Evolutionary conservation across 257 asterid species (phyloP).

Genomic region (Scutellaria barbata): DNA sequence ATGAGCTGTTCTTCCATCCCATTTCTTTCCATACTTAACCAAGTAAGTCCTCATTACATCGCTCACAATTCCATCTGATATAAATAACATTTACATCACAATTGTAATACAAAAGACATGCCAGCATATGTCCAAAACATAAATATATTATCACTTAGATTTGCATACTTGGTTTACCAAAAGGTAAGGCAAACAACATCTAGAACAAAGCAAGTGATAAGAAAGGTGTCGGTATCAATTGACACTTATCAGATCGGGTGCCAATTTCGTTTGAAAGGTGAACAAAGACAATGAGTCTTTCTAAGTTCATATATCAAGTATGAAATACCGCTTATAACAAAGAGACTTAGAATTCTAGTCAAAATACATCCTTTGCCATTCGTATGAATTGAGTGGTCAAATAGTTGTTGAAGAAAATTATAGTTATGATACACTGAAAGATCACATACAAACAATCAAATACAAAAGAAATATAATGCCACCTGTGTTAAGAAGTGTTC

Average conservation of each 20-base stretch:
- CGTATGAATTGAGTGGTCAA: slow-evolving; percentile 22
- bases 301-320: not conserved
- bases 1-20: slow-evolving; percentile 68
- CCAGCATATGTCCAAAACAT: not conserved
- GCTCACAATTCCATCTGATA: slow-evolving; percentile 74
- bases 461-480: slow-evolving; percentile 29
- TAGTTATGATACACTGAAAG: slow-evolving; percentile 4
- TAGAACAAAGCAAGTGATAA: not conserved
- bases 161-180: slow-evolving; percentile 3
- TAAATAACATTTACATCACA: slow-evolving; percentile 21
- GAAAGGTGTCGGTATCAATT: not conserved
- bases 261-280: not conserved
- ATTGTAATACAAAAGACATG: slow-evolving; percentile 1
- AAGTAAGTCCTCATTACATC: slow-evolving; percentile 65
- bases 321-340: not conserved
- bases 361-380: no score
- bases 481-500: slow-evolving; percentile 93
- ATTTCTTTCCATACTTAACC: slow-evolving; percentile 79
- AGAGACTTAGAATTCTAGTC: not conserved
- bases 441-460: slow-evolving; percentile 2
- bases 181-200: not conserved
- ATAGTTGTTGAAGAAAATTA: slow-evolving; percentile 13
- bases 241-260: no score
- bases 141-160: not conserved
- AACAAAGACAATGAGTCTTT: slow-evolving; percentile 1